Percentiles rank a stretch among this genome's conserved stretches.
Evolutionary conservation across 2,329 filamentous ascomycete species (phyloP).

Genomic region (Penicillium janthinellum): DNA sequence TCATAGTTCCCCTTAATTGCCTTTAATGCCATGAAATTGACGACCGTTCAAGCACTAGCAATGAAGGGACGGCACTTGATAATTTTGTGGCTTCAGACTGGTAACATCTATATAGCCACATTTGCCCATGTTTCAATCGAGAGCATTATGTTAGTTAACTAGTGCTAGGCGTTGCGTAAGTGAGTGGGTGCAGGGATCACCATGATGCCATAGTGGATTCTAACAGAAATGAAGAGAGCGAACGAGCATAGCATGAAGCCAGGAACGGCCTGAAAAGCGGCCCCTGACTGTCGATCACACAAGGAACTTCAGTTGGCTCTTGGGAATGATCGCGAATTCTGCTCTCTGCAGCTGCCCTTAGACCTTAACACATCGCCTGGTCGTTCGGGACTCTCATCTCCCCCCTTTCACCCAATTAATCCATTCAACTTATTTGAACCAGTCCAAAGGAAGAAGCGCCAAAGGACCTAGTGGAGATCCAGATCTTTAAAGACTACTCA

Average conservation of each 20-base stretch:
- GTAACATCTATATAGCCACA: not conserved
- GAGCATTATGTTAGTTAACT: not conserved
- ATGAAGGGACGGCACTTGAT: not conserved
- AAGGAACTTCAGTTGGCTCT: not conserved
- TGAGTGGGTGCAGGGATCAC: slow-evolving; percentile 16
- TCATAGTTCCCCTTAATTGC: not conserved
- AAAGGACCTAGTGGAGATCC: not conserved
- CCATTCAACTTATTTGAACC: not conserved
- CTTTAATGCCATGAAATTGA: not conserved
- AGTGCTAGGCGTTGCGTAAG: not conserved
- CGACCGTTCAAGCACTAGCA: not conserved
- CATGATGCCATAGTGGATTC: slow-evolving; percentile 17
- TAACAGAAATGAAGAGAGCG: not conserved
- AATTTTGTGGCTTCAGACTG: not conserved
- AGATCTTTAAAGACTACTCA: slow-evolving; percentile 1
- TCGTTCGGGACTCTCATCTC: not conserved
- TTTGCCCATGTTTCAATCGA: not conserved
- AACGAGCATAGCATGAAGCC: not conserved
- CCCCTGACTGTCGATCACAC: not conserved
- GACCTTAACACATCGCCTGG: not conserved
- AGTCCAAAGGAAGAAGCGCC: not conserved
- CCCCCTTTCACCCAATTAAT: not conserved
- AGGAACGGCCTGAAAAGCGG: not conserved
- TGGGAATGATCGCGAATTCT: not conserved
- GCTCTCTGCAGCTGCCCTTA: not conserved